Evolutionary conservation across 805 yeast genomes (phyloP).

Genomic region (Clavispora santaluciae): DNA sequence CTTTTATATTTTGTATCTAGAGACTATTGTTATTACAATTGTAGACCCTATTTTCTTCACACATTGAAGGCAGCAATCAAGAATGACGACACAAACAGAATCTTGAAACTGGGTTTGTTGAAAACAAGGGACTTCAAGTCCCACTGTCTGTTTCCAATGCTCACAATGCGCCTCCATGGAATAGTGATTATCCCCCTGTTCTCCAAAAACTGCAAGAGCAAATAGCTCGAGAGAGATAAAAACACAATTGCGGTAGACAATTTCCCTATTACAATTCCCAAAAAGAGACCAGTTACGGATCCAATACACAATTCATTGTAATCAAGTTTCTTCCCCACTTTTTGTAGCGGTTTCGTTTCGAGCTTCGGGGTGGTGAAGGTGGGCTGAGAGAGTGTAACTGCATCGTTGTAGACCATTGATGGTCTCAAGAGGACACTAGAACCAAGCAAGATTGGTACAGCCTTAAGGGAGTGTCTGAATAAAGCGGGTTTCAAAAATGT

Average conservation of each 20-base stretch:
- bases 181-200: conserved; percentile 48
- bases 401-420: conserved; percentile 9
- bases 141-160: conserved; percentile 30
- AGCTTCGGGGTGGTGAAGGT: background rate
- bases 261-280: conserved; percentile 60
- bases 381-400: conserved; percentile 11
- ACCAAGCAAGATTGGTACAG: conserved; percentile 12
- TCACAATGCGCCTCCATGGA: conserved; percentile 36
- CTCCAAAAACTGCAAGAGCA: conserved; percentile 49
- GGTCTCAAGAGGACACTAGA: conserved; percentile 11
- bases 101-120: conserved; percentile 58
- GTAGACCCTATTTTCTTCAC: conserved; percentile 6
- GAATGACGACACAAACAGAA: conserved; percentile 51
- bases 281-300: conserved; percentile 53
- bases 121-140: conserved; percentile 49
- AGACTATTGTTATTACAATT: background rate
- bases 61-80: conserved; percentile 56
- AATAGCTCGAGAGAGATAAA: conserved; percentile 39
- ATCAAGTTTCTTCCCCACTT: conserved; percentile 41
- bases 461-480: conserved; percentile 9
- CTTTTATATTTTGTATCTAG: background rate
- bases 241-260: conserved; percentile 50
- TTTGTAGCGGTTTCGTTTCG: background rate
- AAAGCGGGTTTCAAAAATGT: conserved; percentile 11
- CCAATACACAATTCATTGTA: conserved; percentile 63